phyloP scores from a whole-genome alignment of 2,329 filamentous ascomycete genomes.

The Gnomoniopsis sp. region DNA sequence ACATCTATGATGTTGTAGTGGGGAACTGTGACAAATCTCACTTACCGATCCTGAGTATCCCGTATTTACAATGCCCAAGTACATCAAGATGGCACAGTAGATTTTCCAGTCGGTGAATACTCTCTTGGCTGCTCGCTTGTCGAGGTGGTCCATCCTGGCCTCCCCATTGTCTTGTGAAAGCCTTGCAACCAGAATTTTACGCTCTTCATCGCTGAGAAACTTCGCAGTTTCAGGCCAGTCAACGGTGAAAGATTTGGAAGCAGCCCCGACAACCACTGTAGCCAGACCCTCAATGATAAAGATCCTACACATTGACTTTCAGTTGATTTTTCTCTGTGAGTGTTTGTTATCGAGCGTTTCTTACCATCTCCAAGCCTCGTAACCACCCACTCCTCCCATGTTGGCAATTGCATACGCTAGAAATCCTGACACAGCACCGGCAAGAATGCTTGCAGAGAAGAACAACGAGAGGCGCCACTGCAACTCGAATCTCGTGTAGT shows the following conservation, averaged over 20 bases:
- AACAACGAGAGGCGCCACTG: constrained; percentile 22
- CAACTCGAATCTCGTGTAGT: constrained; percentile 21
- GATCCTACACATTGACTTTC: constrained; percentile 32
- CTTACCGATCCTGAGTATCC: constrained; percentile 35
- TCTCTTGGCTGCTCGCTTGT: constrained; percentile 42
- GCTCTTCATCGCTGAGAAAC: constrained; percentile 44
- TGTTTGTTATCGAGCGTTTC: background rate
- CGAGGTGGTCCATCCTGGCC: constrained; percentile 49
- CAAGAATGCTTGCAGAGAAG: constrained; percentile 28
- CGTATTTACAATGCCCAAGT: constrained; percentile 39
- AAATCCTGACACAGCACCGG: constrained; percentile 49
- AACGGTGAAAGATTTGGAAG: constrained; percentile 41
- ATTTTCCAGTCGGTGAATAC: constrained; percentile 46
- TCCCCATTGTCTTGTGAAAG: constrained; percentile 39
- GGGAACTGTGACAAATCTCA: constrained; percentile 9
- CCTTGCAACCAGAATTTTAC: constrained; percentile 37
- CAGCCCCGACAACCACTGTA: constrained; percentile 37
- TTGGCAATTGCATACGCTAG: constrained; percentile 48
- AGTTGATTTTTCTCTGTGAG: background rate
- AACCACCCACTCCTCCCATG: constrained; percentile 46
- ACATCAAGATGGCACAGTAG: constrained; percentile 35
- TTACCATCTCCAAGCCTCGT: constrained; percentile 39
- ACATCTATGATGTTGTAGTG: no score
- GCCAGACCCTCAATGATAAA: constrained; percentile 46
- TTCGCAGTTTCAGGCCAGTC: constrained; percentile 31